Evolutionary conservation across 805 yeast species (phyloP).

Genomic region (Clavispora asparagi): DNA sequence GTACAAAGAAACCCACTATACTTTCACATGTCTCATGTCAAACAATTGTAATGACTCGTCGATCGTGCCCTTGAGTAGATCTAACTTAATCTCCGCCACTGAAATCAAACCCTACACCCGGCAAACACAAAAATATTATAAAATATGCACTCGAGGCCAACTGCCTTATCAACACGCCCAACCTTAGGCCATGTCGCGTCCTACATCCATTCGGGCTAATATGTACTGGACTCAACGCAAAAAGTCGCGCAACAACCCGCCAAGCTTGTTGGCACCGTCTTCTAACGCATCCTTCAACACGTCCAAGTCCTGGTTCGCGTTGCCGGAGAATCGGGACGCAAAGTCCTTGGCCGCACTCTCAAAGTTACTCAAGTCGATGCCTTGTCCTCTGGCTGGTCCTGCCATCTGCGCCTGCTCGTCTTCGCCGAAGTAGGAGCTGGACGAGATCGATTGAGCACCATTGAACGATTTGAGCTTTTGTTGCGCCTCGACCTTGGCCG

Average conservation of each 20-base stretch:
- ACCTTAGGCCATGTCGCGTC: neutral
- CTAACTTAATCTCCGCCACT: no score
- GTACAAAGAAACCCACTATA: no score
- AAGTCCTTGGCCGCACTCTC: conserved; percentile 57
- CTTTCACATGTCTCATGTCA: no score
- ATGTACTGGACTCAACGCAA: conserved; percentile 36
- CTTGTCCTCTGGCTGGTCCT: conserved; percentile 9
- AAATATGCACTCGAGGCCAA: neutral
- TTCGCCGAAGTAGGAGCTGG: conserved; percentile 89
- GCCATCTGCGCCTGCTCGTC: conserved; percentile 43
- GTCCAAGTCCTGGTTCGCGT: conserved; percentile 85
- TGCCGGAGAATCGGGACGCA: conserved; percentile 63
- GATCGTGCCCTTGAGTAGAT: no score
- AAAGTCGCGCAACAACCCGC: conserved; percentile 82
- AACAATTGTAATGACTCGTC: no score
- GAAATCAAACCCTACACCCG: neutral
- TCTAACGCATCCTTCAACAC: conserved; percentile 88
- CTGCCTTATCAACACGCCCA: neutral
- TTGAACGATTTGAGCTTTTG: conserved; percentile 74
- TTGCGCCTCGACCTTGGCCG: conserved; percentile 73
- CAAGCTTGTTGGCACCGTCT: conserved; percentile 86
- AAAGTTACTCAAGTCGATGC: conserved; percentile 39
- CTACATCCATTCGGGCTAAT: neutral
- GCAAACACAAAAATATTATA: neutral
- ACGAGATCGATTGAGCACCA: conserved; percentile 88